Base-by-base conservation (phyloP, 1,284 basidiomycete genomes). In the Wolfiporia cocos region DNA sequence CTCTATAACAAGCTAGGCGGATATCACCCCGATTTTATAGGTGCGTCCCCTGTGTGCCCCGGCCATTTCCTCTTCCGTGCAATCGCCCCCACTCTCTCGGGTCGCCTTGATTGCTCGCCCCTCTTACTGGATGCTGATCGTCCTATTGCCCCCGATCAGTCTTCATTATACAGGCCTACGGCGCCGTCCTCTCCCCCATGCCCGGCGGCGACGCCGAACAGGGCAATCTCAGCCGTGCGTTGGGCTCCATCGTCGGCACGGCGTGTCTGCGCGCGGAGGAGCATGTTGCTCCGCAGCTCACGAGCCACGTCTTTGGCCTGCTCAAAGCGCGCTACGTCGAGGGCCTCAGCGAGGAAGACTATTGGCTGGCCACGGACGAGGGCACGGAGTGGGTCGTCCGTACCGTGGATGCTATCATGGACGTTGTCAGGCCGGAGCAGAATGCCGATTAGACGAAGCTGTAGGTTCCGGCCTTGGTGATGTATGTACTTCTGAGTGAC, bases 111-210 rank as follows among this genome's bases (percentile, higher is more conserved):
- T 31, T 35, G 35, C 35, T 21, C 30, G 29, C 18, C 34, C 36
- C 30, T 36, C 37, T 28, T 34, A 41, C 28, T 32, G 37, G 42
- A 50, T 30, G 44, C 51, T 50, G 41, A 52, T 52, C 41, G 14
- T 15, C 9, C 24, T 38, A 36, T 30, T 48, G 42, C 35, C 37
- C 35, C 43, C 42, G 44, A 43, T 49, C 47, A 47, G 86, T 87
- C 47, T 95, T 95, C 70, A 96, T 99, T 63, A 88, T 98, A 68
- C 81, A 91, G 63, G 79, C 82, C 47, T 99, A 99, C 65, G 92
- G 92, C 48, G 71, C 86, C 17, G 76, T 97, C 15, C 81, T 98
- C 52, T 71, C 90, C 42, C 90, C 87, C 55, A 64, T 86, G 53
- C 74, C 85, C 51, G 78, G 71, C 55, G 71, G 63, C 45, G 63